Conservation (phyloP, 2,329 filamentous ascomycete genomes). For the Neofusicoccum laricinum region DNA sequence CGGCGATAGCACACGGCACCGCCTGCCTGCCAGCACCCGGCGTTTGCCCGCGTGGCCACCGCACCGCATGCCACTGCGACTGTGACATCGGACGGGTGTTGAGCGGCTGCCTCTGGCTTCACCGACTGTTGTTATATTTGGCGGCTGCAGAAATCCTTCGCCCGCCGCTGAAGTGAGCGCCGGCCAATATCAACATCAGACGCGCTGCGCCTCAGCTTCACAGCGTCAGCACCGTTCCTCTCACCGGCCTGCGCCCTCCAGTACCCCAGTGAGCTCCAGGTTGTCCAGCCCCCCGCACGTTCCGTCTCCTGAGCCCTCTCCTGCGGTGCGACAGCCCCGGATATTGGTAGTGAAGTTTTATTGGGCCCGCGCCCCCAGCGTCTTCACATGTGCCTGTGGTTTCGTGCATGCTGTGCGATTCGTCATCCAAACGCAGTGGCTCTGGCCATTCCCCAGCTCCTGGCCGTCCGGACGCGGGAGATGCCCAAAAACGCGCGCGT, state of each 20-base stretch:
- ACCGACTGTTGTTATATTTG: conserved; percentile 16
- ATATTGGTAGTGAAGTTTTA: conserved; percentile 3
- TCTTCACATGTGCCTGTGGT: conserved; percentile 12
- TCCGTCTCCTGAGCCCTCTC: conserved; percentile 11
- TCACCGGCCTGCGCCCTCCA: background rate
- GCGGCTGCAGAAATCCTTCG: conserved; percentile 4
- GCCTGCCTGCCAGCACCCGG: conserved; percentile 3
- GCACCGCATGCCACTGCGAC: background rate
- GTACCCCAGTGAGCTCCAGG: conserved; percentile 2
- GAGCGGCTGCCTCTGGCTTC: background rate
- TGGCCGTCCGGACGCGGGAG: background rate
- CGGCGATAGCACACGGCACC: conserved; percentile 4
- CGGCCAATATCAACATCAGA: conserved; percentile 8
- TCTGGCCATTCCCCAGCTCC: background rate
- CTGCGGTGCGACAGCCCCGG: conserved; percentile 7
- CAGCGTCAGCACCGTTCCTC: conserved; percentile 5
- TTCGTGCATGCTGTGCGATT: conserved; percentile 5
- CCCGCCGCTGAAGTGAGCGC: background rate
- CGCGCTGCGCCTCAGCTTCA: conserved; percentile 13
- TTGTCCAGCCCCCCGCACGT: background rate
- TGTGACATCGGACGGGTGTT: background rate
- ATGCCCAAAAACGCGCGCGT: background rate
- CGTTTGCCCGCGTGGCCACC: conserved; percentile 1
- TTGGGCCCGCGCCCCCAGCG: background rate
- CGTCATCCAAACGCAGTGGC: background rate